Evolutionary conservation across 768 basidiomycete species (phyloP).

Genomic region (Lentinula sp.): DNA sequence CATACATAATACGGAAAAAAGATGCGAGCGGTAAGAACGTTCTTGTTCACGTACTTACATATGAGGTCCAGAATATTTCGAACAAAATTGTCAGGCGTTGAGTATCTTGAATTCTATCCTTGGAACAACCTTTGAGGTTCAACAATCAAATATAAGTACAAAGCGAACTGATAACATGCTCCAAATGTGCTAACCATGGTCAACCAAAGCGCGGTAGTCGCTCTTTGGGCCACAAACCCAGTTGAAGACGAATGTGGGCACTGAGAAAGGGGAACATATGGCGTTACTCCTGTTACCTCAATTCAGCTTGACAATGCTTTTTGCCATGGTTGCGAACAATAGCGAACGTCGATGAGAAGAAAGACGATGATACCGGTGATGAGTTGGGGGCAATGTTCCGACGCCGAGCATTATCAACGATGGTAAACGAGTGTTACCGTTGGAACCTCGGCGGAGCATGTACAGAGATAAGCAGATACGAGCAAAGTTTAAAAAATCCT

Average conservation of each 20-base stretch:
- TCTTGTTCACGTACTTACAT: too few species aligned
- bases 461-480: slow-evolving; percentile 29
- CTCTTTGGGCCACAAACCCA: slow-evolving; percentile 46
- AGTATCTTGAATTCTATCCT: too few species aligned
- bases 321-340: slow-evolving; percentile 34
- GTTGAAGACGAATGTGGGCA: not conserved
- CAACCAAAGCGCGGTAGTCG: slow-evolving; percentile 43
- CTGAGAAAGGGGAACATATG: slow-evolving; percentile 20
- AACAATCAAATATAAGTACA: too few species aligned
- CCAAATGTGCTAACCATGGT: slow-evolving; percentile 30
- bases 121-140: too few species aligned
- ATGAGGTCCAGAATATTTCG: too few species aligned
- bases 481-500: slow-evolving; percentile 46
- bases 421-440: slow-evolving; percentile 24
- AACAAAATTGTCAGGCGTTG: too few species aligned
- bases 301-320: slow-evolving; percentile 31
- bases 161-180: slow-evolving; percentile 2
- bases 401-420: slow-evolving; percentile 31
- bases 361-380: slow-evolving; percentile 38
- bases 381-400: slow-evolving; percentile 34
- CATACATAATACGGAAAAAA: too few species aligned
- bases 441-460: slow-evolving; percentile 30
- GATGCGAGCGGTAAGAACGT: not conserved
- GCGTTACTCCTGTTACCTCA: slow-evolving; percentile 54
- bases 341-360: slow-evolving; percentile 45